These are phyloP conservation scores for Trypanosoma melophagium DNA, from an alignment of 208 protist species.

Conservation along the genomic window DNA sequence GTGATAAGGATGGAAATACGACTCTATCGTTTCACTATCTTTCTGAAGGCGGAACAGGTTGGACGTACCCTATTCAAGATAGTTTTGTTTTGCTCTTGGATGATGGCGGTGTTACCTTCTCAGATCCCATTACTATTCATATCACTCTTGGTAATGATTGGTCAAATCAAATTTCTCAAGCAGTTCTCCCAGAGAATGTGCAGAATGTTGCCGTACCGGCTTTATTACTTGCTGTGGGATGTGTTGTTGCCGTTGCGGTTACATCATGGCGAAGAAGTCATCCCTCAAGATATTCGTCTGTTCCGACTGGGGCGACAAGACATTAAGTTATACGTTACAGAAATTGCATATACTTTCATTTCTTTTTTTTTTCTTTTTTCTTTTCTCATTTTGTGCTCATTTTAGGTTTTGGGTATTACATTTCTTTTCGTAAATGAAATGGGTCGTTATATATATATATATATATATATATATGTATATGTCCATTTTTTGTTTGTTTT, in stretches of 20 bases:
- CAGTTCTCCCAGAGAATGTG: not conserved
- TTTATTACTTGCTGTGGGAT: not conserved
- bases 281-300: not conserved
- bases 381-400: too few relatives aligned
- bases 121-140: not conserved
- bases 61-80: not conserved
- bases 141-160: not conserved
- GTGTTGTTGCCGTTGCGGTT: not conserved
- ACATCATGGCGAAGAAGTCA: not conserved
- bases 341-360: slow-evolving; percentile 5
- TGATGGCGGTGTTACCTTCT: not conserved
- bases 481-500: not conserved
- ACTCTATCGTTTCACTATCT: not conserved
- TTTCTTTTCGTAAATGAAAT: too few relatives aligned
- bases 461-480: too few relatives aligned
- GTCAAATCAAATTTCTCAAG: not conserved
- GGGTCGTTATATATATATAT: too few relatives aligned
- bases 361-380: too few relatives aligned
- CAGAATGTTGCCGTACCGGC: not conserved
- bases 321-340: not conserved
- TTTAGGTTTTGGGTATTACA: too few relatives aligned
- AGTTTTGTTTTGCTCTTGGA: not conserved
- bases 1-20: not conserved
- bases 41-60: not conserved
- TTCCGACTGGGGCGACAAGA: not conserved